phyloP scores from a whole-genome alignment of 2,329 filamentous ascomycete species.

The Coccinonectria pachysandricola region DNA sequence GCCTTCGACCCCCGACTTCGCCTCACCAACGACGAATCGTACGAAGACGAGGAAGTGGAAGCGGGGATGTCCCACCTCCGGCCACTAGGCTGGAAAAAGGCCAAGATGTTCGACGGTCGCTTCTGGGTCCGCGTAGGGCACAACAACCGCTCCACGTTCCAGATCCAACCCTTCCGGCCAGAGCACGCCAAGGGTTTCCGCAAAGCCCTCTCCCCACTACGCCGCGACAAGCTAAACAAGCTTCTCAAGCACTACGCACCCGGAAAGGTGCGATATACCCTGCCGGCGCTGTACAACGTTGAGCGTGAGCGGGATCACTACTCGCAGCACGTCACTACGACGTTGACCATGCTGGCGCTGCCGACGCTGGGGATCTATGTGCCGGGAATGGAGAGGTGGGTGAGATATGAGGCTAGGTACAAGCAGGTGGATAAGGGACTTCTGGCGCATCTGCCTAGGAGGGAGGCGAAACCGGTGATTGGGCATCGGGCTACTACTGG shows the following conservation, averaged over 20 bases:
- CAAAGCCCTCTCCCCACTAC: conserved; percentile 26
- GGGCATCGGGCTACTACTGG: conserved; percentile 6
- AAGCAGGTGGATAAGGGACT: conserved; percentile 36
- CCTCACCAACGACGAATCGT: conserved; percentile 3
- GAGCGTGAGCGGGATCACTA: conserved; percentile 22
- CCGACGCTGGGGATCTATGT: conserved; percentile 40
- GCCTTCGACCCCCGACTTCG: conserved; percentile 10
- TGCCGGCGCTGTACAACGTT: conserved; percentile 43
- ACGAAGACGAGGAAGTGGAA: conserved; percentile 4
- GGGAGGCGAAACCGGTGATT: conserved; percentile 4
- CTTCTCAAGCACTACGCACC: conserved; percentile 41
- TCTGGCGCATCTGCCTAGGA: conserved; percentile 19
- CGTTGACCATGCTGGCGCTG: conserved; percentile 38
- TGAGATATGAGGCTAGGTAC: conserved; percentile 40
- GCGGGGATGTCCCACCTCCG: conserved; percentile 4
- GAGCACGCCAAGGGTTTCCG: conserved; percentile 39
- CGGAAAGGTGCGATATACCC: conserved; percentile 43
- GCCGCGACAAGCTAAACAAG: conserved; percentile 26
- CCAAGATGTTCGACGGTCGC: conserved; percentile 46
- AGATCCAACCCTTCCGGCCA: conserved; percentile 35
- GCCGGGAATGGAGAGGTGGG: conserved; percentile 36
- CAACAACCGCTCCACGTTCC: conserved; percentile 31
- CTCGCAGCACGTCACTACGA: conserved; percentile 14
- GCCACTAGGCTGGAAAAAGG: conserved; percentile 25
- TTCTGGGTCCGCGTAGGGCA: conserved; percentile 47